A percentile compares a stretch with the other conserved stretches of the same genome.
phyloP scores from a whole-genome alignment of 2,329 filamentous ascomycete genomes.

The Paraphaeosphaeria sporulosa region DNA sequence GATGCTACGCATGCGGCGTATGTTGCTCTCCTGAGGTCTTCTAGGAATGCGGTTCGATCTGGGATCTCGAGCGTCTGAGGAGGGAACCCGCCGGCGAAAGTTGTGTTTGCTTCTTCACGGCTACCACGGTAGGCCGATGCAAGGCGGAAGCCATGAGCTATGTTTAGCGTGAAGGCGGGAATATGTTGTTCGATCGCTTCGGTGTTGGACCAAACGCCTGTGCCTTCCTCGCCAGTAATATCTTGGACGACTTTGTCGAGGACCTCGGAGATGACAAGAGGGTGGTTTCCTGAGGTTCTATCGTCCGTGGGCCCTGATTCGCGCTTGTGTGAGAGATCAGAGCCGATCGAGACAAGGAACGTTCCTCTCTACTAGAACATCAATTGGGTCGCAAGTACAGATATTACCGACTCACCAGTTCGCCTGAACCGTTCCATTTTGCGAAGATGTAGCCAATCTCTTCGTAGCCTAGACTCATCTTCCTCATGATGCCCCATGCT shows the following conservation, averaged over 20 bases:
- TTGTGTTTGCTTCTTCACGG: slow-evolving; percentile 60
- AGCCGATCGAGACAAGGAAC: slow-evolving; percentile 69
- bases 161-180: slow-evolving; percentile 69
- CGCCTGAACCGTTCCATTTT: slow-evolving; percentile 66
- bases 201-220: slow-evolving; percentile 70
- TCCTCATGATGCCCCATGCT: slow-evolving; percentile 69
- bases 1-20: slow-evolving; percentile 68
- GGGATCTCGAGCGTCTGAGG: slow-evolving; percentile 44
- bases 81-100: slow-evolving; percentile 52
- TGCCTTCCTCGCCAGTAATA: slow-evolving; percentile 70
- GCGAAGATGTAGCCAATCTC: slow-evolving; percentile 67
- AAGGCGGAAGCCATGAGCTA: slow-evolving; percentile 69
- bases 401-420: slow-evolving; percentile 53
- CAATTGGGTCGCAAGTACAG: slow-evolving; percentile 3
- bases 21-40: slow-evolving; percentile 66
- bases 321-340: slow-evolving; percentile 65
- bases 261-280: slow-evolving; percentile 66
- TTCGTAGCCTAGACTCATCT: slow-evolving; percentile 65
- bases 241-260: slow-evolving; percentile 77
- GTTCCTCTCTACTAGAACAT: slow-evolving; percentile 54
- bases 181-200: slow-evolving; percentile 69
- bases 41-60: slow-evolving; percentile 57
- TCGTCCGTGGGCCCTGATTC: slow-evolving; percentile 37
- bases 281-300: slow-evolving; percentile 31
- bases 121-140: slow-evolving; percentile 68